phyloP scores from a whole-genome alignment of 345 rosid species.

The Bretschneidera sinensis region DNA sequence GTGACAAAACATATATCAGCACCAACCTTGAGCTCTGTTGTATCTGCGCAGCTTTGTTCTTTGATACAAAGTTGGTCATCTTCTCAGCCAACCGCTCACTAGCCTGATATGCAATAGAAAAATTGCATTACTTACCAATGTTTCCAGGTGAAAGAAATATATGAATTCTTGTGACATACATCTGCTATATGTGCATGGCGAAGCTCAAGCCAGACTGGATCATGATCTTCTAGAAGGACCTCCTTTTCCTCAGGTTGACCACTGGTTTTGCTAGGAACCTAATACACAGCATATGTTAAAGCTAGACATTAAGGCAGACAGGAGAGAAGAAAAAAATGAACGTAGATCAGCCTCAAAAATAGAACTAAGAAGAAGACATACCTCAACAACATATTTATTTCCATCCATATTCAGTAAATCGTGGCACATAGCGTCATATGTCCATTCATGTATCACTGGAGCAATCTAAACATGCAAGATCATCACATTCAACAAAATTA shows the following conservation, averaged over 20 bases:
- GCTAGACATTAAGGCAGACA: background rate
- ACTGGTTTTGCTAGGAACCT: constrained; percentile 79
- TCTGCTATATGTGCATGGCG: constrained; percentile 91
- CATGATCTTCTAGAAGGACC: constrained; percentile 74
- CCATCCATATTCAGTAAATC: constrained; percentile 93
- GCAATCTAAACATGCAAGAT: constrained; percentile 55
- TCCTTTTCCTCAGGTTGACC: constrained; percentile 72
- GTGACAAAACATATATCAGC: constrained; percentile 5
- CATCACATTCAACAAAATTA: constrained; percentile 12
- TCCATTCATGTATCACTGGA: constrained; percentile 97
- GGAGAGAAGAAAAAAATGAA: background rate
- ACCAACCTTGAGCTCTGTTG: constrained; percentile 48
- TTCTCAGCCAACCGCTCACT: constrained; percentile 90
- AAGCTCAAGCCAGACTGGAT: constrained; percentile 93
- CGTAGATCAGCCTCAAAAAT: constrained; percentile 1
- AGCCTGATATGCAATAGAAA: constrained; percentile 50
- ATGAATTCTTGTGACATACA: constrained; percentile 37
- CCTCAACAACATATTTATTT: constrained; percentile 75
- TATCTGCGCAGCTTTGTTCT: constrained; percentile 94
- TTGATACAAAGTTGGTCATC: constrained; percentile 72
- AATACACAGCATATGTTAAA: constrained; percentile 16
- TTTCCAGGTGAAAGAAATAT: constrained; percentile 16
- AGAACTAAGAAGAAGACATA: constrained; percentile 16
- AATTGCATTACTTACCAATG: constrained; percentile 13
- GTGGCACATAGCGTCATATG: constrained; percentile 98